phyloP scores from a whole-genome alignment of 148 eudicot species.

The Chenopodium quinoa region DNA sequence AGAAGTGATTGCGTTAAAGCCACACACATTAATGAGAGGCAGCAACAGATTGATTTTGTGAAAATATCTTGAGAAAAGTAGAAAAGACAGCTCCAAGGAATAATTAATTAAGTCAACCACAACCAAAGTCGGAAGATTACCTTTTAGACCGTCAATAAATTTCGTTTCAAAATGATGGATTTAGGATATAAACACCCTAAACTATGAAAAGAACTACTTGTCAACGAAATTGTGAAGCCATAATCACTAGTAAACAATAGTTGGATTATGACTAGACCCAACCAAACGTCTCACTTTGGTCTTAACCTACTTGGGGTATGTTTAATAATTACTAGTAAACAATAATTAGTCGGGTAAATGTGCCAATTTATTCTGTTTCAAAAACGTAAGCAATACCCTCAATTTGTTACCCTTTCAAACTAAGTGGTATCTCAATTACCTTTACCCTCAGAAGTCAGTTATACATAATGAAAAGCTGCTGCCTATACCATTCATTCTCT shows the following conservation, averaged over 20 bases:
- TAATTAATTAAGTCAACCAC: neutral
- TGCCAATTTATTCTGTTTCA: too few relatives aligned
- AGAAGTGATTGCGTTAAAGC: constrained; percentile 3
- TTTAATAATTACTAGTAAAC: too few relatives aligned
- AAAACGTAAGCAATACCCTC: too few relatives aligned
- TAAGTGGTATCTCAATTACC: too few relatives aligned
- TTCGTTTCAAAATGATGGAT: neutral
- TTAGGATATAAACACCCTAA: neutral
- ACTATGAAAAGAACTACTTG: neutral
- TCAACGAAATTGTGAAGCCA: neutral
- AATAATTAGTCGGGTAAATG: too few relatives aligned
- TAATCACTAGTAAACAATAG: too few relatives aligned
- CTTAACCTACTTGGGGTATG: neutral
- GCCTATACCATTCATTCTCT: too few relatives aligned
- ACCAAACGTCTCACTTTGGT: neutral
- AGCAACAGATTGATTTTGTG: neutral
- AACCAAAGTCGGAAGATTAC: neutral
- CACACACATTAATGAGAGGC: neutral
- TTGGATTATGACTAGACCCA: neutral
- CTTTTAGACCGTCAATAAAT: neutral
- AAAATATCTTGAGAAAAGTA: neutral
- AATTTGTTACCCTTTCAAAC: too few relatives aligned
- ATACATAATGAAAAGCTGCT: too few relatives aligned
- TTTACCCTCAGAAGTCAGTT: too few relatives aligned
- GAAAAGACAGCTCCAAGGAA: neutral